Evolutionary conservation across 2,329 filamentous ascomycete genomes (phyloP), one percentile per base, ranked within the genome.

Genomic region (Alternaria sp.): DNA sequence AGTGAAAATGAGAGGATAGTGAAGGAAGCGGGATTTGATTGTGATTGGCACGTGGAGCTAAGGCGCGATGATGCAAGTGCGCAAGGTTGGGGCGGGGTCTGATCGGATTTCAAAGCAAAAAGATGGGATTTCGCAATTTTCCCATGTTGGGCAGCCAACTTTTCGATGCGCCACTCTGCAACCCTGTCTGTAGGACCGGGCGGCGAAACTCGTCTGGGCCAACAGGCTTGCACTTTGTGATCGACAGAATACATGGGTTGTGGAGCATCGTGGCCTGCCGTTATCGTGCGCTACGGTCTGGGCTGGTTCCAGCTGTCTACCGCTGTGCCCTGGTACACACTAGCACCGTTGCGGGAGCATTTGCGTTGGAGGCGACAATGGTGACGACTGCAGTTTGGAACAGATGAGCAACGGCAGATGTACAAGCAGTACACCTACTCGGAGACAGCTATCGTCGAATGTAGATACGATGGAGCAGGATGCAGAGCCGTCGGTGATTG

Each of bases 41-140:
- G 40, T 36, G 21, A 36, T 54, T 9, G 36, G 30, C 51, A 28
- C 10, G 8, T 25, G 53, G 19, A 40, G 5, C 36, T 43, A 53
- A 62, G 2, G 54, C 25, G 19, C 17, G 17, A 49, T 58, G 60
- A 59, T 55, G 60, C 49, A 62, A 36, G 32, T 36, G 4, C 10
- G 32, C 32, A 36, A 36, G 26, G 57, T 30, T 15, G 36, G 46
- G n/a, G 44, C 19, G 30, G 53, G 47, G 28, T 21, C 11, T 49
- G 6, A 64, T 61, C 47, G 62, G 47, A 64, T 58, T 61, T 57
- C 30, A 19, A 57, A 54, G 47, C 43, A 17, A 15, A 25, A 57
- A n/a, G 10, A 57, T 61, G 58, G 58, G 6, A 61, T 45, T 64
- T 53, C 25, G 5, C 30, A 36, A 43, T 6, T 61, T 63, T 49